These are phyloP conservation scores for Fusarium sp. DNA, from an alignment of 2,329 filamentous ascomycete species.

Conservation along the genomic window DNA sequence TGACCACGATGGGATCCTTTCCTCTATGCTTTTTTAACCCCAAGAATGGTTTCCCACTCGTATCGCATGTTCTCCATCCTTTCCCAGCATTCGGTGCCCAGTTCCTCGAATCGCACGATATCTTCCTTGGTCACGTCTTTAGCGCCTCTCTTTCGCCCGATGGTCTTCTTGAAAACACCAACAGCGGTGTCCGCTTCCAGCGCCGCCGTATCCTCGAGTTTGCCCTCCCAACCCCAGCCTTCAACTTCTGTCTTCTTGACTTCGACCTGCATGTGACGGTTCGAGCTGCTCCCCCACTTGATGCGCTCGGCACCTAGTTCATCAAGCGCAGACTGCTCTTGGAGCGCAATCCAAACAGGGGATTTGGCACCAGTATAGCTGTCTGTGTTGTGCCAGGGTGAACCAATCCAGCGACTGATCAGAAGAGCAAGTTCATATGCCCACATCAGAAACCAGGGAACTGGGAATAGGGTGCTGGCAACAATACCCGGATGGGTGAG, in stretches of 20 bases:
- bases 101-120: slow-evolving; percentile 66
- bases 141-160: slow-evolving; percentile 67
- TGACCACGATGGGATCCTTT: not conserved
- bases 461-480: slow-evolving; percentile 79
- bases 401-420: slow-evolving; percentile 79
- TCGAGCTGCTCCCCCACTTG: slow-evolving; percentile 87
- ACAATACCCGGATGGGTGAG: slow-evolving; percentile 88
- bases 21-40: slow-evolving; percentile 20
- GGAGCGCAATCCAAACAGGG: slow-evolving; percentile 80
- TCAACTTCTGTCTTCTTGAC: slow-evolving; percentile 83
- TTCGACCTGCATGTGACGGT: slow-evolving; percentile 63
- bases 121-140: slow-evolving; percentile 67
- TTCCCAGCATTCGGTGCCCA: slow-evolving; percentile 69
- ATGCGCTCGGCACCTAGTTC: slow-evolving; percentile 59
- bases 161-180: slow-evolving; percentile 59
- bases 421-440: slow-evolving; percentile 74
- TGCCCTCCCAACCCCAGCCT: slow-evolving; percentile 81
- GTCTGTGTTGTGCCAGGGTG: slow-evolving; percentile 85
- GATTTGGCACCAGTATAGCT: slow-evolving; percentile 80
- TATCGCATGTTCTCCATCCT: slow-evolving; percentile 75
- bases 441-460: slow-evolving; percentile 73
- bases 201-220: slow-evolving; percentile 55
- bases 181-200: slow-evolving; percentile 53
- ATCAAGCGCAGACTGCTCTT: slow-evolving; percentile 69
- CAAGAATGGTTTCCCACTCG: slow-evolving; percentile 65